Evolutionary conservation across 495 filamentous ascomycete genomes (phyloP), one percentile per base, ranked within the genome.

Genomic region (Daldinia grandis): DNA sequence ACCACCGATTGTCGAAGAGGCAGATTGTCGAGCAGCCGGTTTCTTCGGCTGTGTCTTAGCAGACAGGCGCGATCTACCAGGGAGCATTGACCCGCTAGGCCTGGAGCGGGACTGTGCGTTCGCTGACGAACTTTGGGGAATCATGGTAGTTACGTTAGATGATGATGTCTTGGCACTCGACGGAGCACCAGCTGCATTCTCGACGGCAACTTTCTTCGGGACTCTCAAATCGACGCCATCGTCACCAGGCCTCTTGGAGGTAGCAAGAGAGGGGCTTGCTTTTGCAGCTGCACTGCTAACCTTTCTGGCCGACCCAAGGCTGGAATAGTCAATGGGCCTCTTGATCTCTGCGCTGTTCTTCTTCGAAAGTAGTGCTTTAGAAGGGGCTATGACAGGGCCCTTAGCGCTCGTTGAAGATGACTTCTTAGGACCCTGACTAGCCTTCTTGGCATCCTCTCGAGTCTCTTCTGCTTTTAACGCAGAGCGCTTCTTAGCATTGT

Each of bases 401-500:
- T 44, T 74, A 19, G 42, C 4, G 17, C 31, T 25, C 14, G 47
- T 60, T 7, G 59, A 37, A 30, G 71, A 50, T 42, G 35, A 14
- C 12, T 75, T 72, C 55, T 65, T 76, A 58, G 35, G 37, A 5
- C 50, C 51, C 14, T 42, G 40, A 17, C 14, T 40, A 15, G 58
- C 27, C 24, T 66, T 72, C 42, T 65, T 72, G 5, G 15, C 24
- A 19, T 56, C 27, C 12, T 73, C 62, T 2, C 17, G 40, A 27
- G 24, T 15, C 15, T 65, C 76, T 68, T 85, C 86, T 60, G 79
- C 73, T 54, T 79, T 67, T 71, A 81, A 71, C 70, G 81, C 70
- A 78, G 80, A 87, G 31, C 84, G 81, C 71, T 86, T 87, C 10
- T 83, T 85, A 9, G 80, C 83, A 17, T 83, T 84, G 33, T 87